Evolutionary conservation across 2,329 filamentous ascomycete genomes (phyloP).

Genomic region (Exophiala sideris): DNA sequence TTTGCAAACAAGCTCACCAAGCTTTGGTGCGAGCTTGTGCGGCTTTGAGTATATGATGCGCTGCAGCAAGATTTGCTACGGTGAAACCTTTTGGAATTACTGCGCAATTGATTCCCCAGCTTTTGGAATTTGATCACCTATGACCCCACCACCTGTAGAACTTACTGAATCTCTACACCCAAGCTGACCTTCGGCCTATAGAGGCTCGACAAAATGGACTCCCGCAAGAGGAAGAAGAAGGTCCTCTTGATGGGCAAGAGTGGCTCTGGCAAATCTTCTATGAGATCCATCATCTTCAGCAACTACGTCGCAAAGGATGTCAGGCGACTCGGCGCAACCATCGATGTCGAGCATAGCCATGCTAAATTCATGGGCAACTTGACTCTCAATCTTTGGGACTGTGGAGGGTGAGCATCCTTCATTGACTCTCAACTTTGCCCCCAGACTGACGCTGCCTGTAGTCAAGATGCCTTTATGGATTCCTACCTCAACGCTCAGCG

Average conservation of each 20-base stretch:
- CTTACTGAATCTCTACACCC: too few species aligned
- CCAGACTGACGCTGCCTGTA: conserved; percentile 33
- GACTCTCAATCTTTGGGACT: conserved; percentile 97
- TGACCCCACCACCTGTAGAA: too few species aligned
- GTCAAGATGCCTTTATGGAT: conserved; percentile 97
- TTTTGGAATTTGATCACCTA: too few species aligned
- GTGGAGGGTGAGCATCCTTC: conserved; percentile 65
- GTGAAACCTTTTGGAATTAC: too few species aligned
- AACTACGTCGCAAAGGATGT: conserved; percentile 98
- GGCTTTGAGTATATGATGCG: too few species aligned
- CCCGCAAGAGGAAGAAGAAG: conserved; percentile 72
- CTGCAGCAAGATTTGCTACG: too few species aligned
- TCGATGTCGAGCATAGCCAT: conserved; percentile 96
- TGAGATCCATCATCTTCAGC: conserved; percentile 98
- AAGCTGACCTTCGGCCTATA: not conserved
- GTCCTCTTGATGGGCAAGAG: conserved; percentile 91
- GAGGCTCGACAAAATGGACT: conserved; percentile 37
- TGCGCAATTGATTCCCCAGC: too few species aligned
- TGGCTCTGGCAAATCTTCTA: conserved; percentile 94
- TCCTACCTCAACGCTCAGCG: conserved; percentile 96
- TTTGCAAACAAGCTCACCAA: too few species aligned
- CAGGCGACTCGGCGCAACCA: conserved; percentile 85
- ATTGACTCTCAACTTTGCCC: not conserved
- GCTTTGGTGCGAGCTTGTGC: too few species aligned
- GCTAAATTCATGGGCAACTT: conserved; percentile 98